A percentile compares a stretch with the other conserved stretches of the same genome.
phyloP scores from a whole-genome alignment of 2,329 filamentous ascomycete species.

The Xylariaceae sp. region DNA sequence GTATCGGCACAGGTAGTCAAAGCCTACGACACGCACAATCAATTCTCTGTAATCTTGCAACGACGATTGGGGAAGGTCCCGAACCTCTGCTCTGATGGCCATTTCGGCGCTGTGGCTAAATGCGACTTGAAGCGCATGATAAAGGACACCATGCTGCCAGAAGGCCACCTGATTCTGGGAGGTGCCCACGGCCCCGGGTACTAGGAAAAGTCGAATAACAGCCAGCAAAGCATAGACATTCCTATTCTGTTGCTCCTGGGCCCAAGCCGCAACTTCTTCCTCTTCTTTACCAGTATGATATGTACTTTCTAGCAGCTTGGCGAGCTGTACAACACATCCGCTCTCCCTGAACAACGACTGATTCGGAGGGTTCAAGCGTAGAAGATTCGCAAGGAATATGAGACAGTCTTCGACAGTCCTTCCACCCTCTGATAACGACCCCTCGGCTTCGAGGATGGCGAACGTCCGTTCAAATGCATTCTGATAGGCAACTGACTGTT shows the following conservation, averaged over 20 bases:
- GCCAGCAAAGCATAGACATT: constrained; percentile 88
- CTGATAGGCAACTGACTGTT: constrained; percentile 93
- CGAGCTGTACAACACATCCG: constrained; percentile 69
- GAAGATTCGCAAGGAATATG: constrained; percentile 81
- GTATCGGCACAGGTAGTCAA: constrained; percentile 81
- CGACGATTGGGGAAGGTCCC: constrained; percentile 22
- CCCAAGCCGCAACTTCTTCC: constrained; percentile 66
- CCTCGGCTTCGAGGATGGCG: constrained; percentile 73
- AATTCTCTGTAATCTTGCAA: constrained; percentile 19
- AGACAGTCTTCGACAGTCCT: constrained; percentile 89
- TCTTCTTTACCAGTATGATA: constrained; percentile 49
- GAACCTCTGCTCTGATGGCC: constrained; percentile 69
- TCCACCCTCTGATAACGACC: constrained; percentile 74
- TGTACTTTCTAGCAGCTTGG: constrained; percentile 60
- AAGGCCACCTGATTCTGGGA: constrained; percentile 80
- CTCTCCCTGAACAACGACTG: constrained; percentile 92
- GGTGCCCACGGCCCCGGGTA: constrained; percentile 73
- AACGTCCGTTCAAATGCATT: constrained; percentile 89
- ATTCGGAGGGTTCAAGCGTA: constrained; percentile 83
- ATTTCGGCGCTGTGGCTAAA: constrained; percentile 69
- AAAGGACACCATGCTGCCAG: constrained; percentile 74
- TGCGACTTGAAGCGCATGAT: constrained; percentile 73
- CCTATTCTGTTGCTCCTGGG: constrained; percentile 72
- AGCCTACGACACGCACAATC: constrained; percentile 45
- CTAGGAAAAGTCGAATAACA: constrained; percentile 79